A percentile compares a stretch with the other conserved stretches of the same genome.
phyloP scores from a whole-genome alignment of 257 asterid species.

The Salvia miltiorrhiza region DNA sequence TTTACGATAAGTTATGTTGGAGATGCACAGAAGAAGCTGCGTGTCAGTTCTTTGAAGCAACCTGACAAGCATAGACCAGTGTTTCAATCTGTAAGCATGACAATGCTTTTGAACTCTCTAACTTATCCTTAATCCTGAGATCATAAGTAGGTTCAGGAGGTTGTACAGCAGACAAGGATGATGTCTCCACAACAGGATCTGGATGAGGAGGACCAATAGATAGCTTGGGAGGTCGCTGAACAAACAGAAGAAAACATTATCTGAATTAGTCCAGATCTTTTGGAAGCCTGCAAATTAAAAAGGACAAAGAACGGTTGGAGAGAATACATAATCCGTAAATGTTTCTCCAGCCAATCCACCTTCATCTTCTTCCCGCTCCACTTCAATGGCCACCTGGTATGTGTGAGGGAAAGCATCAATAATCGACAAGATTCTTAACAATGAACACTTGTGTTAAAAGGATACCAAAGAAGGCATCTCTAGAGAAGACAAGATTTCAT shows the following conservation, averaged over 20 bases:
- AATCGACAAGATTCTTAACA: conserved; percentile 15
- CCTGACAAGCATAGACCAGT: conserved; percentile 96
- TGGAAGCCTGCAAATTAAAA: conserved; percentile 8
- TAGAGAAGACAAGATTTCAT: conserved; percentile 4
- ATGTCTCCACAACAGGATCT: conserved; percentile 95
- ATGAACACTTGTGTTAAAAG: background rate
- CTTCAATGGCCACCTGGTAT: conserved; percentile 83
- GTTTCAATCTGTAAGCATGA: conserved; percentile 99
- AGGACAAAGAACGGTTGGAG: conserved; percentile 3
- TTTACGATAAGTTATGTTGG: conserved; percentile 14
- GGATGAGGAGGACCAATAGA: conserved; percentile 94
- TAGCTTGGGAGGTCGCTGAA: conserved; percentile 87
- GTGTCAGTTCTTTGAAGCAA: conserved; percentile 31
- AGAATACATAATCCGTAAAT: conserved; percentile 78
- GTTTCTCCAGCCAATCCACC: conserved; percentile 98
- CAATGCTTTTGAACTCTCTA: conserved; percentile 70
- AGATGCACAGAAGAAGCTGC: conserved; percentile 15
- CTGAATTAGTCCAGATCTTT: conserved; percentile 18
- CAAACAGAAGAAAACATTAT: conserved; percentile 20
- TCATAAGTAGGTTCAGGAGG: conserved; percentile 95
- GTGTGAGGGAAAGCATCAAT: conserved; percentile 12
- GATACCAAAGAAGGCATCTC: background rate
- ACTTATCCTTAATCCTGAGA: conserved; percentile 67
- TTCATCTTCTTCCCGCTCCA: conserved; percentile 98
- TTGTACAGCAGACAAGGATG: conserved; percentile 87